These are phyloP conservation scores for Arthrobotrys entomopaga DNA, from an alignment of 2,329 filamentous ascomycete genomes.

Conservation along the genomic window DNA sequence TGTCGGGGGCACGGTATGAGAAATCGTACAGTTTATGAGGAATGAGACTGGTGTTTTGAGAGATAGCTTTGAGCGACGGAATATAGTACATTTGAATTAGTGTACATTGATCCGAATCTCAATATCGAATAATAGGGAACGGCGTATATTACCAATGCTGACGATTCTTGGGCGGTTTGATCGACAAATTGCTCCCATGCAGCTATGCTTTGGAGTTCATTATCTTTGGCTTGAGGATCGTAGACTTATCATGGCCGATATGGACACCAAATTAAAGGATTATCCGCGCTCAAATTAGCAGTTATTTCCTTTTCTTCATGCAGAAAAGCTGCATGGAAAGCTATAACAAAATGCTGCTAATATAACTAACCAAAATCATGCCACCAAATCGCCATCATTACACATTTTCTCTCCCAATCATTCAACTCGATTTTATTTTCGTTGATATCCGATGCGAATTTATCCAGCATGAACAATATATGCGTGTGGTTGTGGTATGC, in stretches of 20 bases:
- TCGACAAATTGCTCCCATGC: slow-evolving; percentile 49
- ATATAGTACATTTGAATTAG: neutral
- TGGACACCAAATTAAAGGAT: no score
- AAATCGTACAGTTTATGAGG: slow-evolving; percentile 40
- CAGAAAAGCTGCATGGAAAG: no score
- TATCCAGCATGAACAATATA: slow-evolving; percentile 46
- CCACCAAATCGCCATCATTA: slow-evolving; percentile 51
- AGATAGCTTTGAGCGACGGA: slow-evolving; percentile 13
- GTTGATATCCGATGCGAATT: slow-evolving; percentile 25
- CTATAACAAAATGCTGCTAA: no score
- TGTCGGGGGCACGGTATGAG: slow-evolving; percentile 10
- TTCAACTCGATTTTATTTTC: slow-evolving; percentile 11
- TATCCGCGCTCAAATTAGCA: no score
- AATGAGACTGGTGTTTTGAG: slow-evolving; percentile 40
- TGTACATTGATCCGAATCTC: neutral
- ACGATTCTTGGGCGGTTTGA: slow-evolving; percentile 15
- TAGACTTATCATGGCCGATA: slow-evolving; percentile 36
- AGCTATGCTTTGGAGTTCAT: slow-evolving; percentile 39
- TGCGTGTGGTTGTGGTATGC: slow-evolving; percentile 46
- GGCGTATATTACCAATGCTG: slow-evolving; percentile 26
- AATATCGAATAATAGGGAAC: neutral
- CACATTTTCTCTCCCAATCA: slow-evolving; percentile 31
- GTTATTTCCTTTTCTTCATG: no score
- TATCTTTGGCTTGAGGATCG: slow-evolving; percentile 31
- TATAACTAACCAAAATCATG: slow-evolving; percentile 51